phyloP scores from a whole-genome alignment of 768 basidiomycete genomes.

The Tricholoma flavovirens region DNA sequence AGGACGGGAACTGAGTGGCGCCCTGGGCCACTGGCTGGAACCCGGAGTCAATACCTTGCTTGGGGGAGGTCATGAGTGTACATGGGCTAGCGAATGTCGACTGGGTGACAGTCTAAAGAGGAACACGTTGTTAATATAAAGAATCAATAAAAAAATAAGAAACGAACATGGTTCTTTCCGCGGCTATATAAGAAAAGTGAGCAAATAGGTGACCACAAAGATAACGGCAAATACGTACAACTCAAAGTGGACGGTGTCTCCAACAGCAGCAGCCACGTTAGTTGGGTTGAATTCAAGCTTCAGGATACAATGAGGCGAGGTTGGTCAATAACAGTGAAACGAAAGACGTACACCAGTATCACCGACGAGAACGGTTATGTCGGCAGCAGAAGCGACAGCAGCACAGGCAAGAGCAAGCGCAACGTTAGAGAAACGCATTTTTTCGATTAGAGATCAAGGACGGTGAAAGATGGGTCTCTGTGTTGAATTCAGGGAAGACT shows the following conservation, averaged over 20 bases:
- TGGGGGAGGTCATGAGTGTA: conserved; percentile 26
- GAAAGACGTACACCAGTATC: conserved; percentile 26
- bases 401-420: conserved; percentile 37
- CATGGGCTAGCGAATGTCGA: conserved; percentile 56
- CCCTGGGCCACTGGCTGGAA: conserved; percentile 35
- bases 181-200: conserved; percentile 19
- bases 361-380: conserved; percentile 38
- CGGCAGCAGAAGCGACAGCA: conserved; percentile 31
- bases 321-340: neutral
- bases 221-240: conserved; percentile 32
- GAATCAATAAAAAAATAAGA: neutral
- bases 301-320: neutral
- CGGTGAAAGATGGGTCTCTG: neutral
- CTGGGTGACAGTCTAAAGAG: conserved; percentile 48
- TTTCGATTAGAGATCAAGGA: conserved; percentile 22
- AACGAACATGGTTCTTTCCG: conserved; percentile 36
- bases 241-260: conserved; percentile 48
- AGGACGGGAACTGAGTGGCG: conserved; percentile 32
- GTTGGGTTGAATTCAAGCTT: conserved; percentile 36
- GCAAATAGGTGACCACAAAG: neutral
- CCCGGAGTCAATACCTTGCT: conserved; percentile 44
- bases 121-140: neutral
- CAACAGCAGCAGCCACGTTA: conserved; percentile 33
- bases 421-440: conserved; percentile 52
- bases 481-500: conserved; percentile 9